Evolutionary conservation across 768 basidiomycete genomes (phyloP).

Genomic region (Tricholoma bakamatsutake): DNA sequence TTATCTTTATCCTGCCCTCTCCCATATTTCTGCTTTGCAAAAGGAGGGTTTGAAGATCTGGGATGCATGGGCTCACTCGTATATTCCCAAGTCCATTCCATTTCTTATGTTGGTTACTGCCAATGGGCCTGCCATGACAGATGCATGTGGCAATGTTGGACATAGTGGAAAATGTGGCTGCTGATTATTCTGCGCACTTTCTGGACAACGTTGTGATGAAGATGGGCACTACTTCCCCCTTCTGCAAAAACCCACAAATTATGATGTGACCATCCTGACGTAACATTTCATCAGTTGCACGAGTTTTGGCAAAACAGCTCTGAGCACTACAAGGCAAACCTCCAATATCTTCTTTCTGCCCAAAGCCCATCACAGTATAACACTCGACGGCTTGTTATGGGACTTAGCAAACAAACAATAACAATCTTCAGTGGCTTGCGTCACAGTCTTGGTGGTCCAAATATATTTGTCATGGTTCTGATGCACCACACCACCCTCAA

Average conservation of each 20-base stretch:
- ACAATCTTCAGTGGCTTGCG: not conserved
- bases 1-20: conserved; percentile 15
- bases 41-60: conserved; percentile 21
- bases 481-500: too few species aligned
- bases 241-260: not conserved
- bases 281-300: conserved; percentile 9
- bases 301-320: not conserved
- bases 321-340: conserved; percentile 4
- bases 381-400: not conserved
- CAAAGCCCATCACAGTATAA: not conserved
- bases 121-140: not conserved
- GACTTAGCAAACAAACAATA: not conserved
- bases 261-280: conserved; percentile 18
- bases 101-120: conserved; percentile 17
- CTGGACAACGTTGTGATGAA: conserved; percentile 17
- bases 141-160: not conserved
- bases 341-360: not conserved
- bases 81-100: conserved; percentile 10
- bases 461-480: too few species aligned
- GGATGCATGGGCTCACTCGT: conserved; percentile 16
- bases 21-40: not conserved
- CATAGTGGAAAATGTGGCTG: not conserved
- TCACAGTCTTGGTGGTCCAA: not conserved
- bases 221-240: conserved; percentile 11
- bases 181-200: not conserved